These are phyloP conservation scores for Dictyostelium purpureum DNA, from an alignment of 78 protist genomes.

Conservation along the genomic window DNA sequence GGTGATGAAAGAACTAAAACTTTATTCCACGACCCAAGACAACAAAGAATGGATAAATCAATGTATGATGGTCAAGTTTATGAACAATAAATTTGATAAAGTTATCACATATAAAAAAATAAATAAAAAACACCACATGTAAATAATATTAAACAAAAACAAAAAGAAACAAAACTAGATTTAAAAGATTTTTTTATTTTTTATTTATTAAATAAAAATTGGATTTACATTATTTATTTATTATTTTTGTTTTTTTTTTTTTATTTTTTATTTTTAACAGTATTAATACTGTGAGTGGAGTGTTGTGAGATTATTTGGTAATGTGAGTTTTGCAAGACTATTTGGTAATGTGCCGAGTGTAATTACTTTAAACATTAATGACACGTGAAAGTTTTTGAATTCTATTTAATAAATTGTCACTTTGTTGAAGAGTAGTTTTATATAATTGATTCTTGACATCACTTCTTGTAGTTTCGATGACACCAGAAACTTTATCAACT, in stretches of 20 bases:
- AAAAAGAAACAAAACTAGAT: too few species aligned
- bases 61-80: constrained; percentile 19
- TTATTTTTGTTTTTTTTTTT: too few species aligned
- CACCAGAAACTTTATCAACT: constrained; percentile 96
- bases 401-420: constrained; percentile 96
- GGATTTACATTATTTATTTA: too few species aligned
- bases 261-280: too few species aligned
- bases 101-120: neutral
- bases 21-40: constrained; percentile 5
- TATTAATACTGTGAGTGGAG: too few species aligned
- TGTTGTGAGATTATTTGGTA: too few species aligned
- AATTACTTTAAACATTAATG: constrained; percentile 91
- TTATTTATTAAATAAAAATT: too few species aligned
- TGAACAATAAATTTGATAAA: neutral
- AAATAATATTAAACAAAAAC: too few species aligned
- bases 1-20: neutral
- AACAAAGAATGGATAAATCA: neutral
- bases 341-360: too few species aligned
- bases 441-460: constrained; percentile 92
- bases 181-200: too few species aligned
- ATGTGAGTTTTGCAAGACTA: too few species aligned
- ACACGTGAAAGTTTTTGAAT: constrained; percentile 96
- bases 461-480: constrained; percentile 93
- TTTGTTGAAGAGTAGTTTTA: constrained; percentile 88
- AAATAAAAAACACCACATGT: neutral